Base-by-base conservation (phyloP, 208 protist species). In the Crithidia brevicula region DNA sequence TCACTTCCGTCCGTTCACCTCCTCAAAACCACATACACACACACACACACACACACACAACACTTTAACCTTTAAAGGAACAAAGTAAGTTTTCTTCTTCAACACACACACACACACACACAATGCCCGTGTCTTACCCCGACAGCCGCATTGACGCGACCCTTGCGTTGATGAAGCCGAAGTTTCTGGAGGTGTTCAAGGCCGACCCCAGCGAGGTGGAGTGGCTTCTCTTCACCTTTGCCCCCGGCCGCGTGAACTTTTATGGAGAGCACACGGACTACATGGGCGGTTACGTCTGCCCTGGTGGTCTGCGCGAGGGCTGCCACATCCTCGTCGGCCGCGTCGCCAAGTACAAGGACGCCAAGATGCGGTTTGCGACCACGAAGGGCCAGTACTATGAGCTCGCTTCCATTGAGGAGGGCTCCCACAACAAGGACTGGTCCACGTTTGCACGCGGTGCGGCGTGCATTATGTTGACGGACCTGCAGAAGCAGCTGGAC, bases 231-330 rank as follows among this genome's bases (percentile, higher is more conserved):
- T 84, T 89, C 67, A 77, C 79, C 43, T 78, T 86, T 33, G 81
- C 85, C 51, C 89, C 89, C 0, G 87, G 89, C 22, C 72, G 92
- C 23, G 88, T 96, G 20, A 95, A 95, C 76, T 79, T 93, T 60
- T 92, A 92, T 61, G 88, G 86, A 22, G 86, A 96, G 75, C 85
- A 96, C 73, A 82, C 83, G n/a, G 88, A 93, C 72, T 94, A 93
- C 76, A 86, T 82, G 72, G 84, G 83, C 42, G 85, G 84, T 42
- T 81, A 79, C 62, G 85, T 94, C 47, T 85, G 79, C 69, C 86
- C 85, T 0, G 78, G 78, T 22, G 82, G 59, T 13, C 65, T 83
- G 10, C 64, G 59, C 31, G 83, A 89, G 63, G 79, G 83, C 23
- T 85, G 77, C 67, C 76, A 86, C 54, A 81, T 85, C 23, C 77